Evolutionary conservation across 2,329 filamentous ascomycete species (phyloP).

Genomic region (Botryosphaeria dothidea): DNA sequence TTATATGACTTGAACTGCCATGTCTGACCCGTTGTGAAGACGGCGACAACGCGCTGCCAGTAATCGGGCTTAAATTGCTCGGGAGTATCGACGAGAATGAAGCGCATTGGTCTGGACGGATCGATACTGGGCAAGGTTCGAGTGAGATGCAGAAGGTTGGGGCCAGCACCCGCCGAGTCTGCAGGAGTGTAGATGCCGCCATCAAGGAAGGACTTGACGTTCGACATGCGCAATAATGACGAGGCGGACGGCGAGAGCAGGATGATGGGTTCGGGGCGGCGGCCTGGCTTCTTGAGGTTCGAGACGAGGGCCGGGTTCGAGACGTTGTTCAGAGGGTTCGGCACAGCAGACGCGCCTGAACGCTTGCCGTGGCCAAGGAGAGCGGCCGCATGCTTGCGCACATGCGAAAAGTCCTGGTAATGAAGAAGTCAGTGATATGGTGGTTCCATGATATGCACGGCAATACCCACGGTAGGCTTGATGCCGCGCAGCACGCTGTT

Average conservation of each 20-base stretch:
- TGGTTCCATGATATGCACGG: neutral
- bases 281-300: slow-evolving; percentile 44
- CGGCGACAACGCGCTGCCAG: slow-evolving; percentile 91
- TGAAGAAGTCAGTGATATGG: slow-evolving; percentile 17
- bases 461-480: slow-evolving; percentile 74
- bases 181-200: slow-evolving; percentile 78
- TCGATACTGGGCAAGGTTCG: slow-evolving; percentile 73
- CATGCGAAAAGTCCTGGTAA: slow-evolving; percentile 91
- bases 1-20: slow-evolving; percentile 99
- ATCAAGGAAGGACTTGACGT: slow-evolving; percentile 92
- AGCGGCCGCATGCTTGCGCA: slow-evolving; percentile 79
- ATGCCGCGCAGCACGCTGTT: slow-evolving; percentile 85
- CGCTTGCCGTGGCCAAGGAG: slow-evolving; percentile 62
- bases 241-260: slow-evolving; percentile 95
- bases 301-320: slow-evolving; percentile 39
- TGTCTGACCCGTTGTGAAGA: slow-evolving; percentile 95
- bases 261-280: slow-evolving; percentile 80
- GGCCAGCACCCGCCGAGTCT: slow-evolving; percentile 62
- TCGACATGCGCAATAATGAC: slow-evolving; percentile 90
- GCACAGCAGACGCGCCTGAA: slow-evolving; percentile 50
- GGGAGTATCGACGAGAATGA: slow-evolving; percentile 91
- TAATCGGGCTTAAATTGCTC: slow-evolving; percentile 98
- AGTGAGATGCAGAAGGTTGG: slow-evolving; percentile 83
- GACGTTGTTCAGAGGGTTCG: slow-evolving; percentile 26
- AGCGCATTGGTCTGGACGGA: slow-evolving; percentile 73